Evolutionary conservation across 495 filamentous ascomycete species (phyloP).

Genomic region (Apiosordaria backusii): DNA sequence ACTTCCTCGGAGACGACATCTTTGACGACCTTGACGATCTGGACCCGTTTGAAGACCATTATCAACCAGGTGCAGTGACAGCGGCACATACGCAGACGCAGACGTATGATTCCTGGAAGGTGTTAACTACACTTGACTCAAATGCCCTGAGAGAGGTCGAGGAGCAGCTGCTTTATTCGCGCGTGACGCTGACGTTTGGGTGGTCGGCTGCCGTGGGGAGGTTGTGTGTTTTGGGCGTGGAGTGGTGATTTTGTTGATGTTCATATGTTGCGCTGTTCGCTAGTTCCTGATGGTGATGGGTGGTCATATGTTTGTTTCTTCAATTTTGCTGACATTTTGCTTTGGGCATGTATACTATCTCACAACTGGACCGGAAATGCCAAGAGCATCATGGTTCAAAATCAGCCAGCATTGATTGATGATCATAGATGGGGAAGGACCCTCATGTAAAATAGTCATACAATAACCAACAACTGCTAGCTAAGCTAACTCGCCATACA

Average conservation of each 20-base stretch:
- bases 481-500: neutral
- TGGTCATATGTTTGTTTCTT: too few species aligned
- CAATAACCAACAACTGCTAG: neutral
- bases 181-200: constrained; percentile 53
- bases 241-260: constrained; percentile 31
- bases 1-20: neutral
- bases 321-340: too few species aligned
- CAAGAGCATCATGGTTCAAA: too few species aligned
- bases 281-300: neutral
- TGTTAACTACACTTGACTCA: constrained; percentile 32
- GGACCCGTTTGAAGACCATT: neutral
- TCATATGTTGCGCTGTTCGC: too few species aligned
- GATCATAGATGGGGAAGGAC: too few species aligned
- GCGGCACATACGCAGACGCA: too few species aligned
- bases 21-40: neutral
- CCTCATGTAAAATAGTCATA: too few species aligned
- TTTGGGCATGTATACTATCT: too few species aligned
- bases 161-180: constrained; percentile 46
- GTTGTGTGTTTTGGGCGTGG: constrained; percentile 47
- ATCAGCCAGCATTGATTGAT: too few species aligned
- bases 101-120: constrained; percentile 31
- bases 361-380: too few species aligned
- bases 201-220: constrained; percentile 47
- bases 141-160: constrained; percentile 46
- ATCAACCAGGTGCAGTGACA: neutral